These are phyloP conservation scores for Tolypocladium endophyticum DNA, from an alignment of 2,329 filamentous ascomycete genomes.

Conservation along the genomic window DNA sequence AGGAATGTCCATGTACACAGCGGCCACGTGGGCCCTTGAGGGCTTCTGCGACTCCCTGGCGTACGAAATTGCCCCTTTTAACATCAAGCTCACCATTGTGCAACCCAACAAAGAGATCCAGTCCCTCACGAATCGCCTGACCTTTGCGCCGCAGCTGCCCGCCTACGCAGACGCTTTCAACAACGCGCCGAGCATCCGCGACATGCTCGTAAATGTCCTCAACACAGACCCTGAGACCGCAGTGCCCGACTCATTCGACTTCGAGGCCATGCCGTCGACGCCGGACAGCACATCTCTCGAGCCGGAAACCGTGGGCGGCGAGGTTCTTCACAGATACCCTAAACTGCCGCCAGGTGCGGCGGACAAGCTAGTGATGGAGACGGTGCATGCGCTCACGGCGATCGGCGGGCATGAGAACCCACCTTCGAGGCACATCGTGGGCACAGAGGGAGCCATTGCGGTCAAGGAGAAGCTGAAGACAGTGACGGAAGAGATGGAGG, in stretches of 20 bases:
- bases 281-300: constrained; percentile 20
- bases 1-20: constrained; percentile 81
- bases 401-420: constrained; percentile 96
- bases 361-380: constrained; percentile 72
- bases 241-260: constrained; percentile 21
- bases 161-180: constrained; percentile 28
- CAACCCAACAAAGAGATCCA: constrained; percentile 92
- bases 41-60: constrained; percentile 92
- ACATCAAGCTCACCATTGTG: constrained; percentile 90
- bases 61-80: constrained; percentile 94
- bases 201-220: constrained; percentile 71
- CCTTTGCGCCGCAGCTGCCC: constrained; percentile 67
- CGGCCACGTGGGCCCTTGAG: constrained; percentile 88
- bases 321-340: constrained; percentile 61
- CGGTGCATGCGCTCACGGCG: constrained; percentile 79
- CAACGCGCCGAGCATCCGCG: constrained; percentile 69
- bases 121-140: constrained; percentile 77
- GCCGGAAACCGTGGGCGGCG: constrained; percentile 22
- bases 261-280: constrained; percentile 17
- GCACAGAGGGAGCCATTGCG: constrained; percentile 72
- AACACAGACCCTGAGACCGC: constrained; percentile 63
- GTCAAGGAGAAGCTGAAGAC: constrained; percentile 97
- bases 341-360: constrained; percentile 57
- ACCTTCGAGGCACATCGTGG: constrained; percentile 86
- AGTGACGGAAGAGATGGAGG: constrained; percentile 89